Base-by-base conservation (phyloP, 805 yeast species). In the Starmera quercuum region DNA sequence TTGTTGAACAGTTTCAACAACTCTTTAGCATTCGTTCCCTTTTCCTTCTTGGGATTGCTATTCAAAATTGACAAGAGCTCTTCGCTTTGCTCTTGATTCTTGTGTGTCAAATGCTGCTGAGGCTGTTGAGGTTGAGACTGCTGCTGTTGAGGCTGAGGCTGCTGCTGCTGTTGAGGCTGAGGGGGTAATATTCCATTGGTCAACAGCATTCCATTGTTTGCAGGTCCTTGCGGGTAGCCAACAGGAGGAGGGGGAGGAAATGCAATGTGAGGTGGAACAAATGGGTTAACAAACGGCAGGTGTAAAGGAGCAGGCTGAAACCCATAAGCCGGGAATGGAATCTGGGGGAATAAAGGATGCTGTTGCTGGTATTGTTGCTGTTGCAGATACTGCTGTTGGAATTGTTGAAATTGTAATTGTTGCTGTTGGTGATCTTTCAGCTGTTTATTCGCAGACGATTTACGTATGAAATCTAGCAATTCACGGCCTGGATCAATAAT, bases 401-500 rank as follows among this genome's bases (percentile, higher is more conserved):
- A 13, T 20, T 29, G 31, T 23, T 31, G 38, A n/a, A 26, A 29
- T n/a, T 30, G 34, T n/a, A 27, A 23, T 20, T 38, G 33, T 14
- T 28, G 33, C 14, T 41, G 39, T 4, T 12, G 21, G 15, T 24
- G 30, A 20, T 42, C 46, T 21, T 46, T 39, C 19, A 38, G 23
- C 21, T 49, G 46, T 14, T 46, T 44, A 13, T 49, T 51, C 20
- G 53, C 54, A 7, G 70, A 65, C 13, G 73, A 70, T 30, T 59
- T 54, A 41, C 71, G 75, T 39, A 83, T 63, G 53, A 81, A 68
- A 40, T 79, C 73, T 47, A 83, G 66, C 37, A 83, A 55, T 34
- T 80, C 90, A 64, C 90, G 77, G 22, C 92, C 92, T 1, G 87
- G 86, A 55, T 82, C 90, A 20, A 55, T 53, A 23, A 47, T 49